Conservation (phyloP, 2,329 filamentous ascomycete species). For the Rutstroemia sp. region DNA sequence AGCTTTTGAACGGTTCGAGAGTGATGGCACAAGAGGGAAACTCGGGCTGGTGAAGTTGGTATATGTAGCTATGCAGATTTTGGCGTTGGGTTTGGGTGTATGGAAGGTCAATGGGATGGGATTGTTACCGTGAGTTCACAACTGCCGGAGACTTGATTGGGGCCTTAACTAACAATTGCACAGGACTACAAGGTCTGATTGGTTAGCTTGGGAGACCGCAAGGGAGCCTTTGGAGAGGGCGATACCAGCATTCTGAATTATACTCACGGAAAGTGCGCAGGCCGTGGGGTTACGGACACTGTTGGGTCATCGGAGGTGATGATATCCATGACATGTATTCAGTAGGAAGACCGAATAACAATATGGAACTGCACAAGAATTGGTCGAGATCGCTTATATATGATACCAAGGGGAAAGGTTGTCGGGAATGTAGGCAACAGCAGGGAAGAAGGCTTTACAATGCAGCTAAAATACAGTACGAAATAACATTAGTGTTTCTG, state of each 20-base stretch:
- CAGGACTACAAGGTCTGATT: constrained; percentile 91
- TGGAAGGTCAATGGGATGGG: constrained; percentile 99
- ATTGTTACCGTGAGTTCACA: constrained; percentile 68
- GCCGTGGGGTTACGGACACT: neutral
- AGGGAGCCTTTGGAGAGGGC: constrained; percentile 29
- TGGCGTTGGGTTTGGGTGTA: constrained; percentile 76
- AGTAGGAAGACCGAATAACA: no score
- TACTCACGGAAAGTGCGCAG: neutral
- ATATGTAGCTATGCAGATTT: constrained; percentile 79
- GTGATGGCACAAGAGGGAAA: constrained; percentile 64
- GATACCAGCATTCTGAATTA: constrained; percentile 29
- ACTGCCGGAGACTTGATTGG: constrained; percentile 3
- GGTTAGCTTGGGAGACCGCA: constrained; percentile 80
- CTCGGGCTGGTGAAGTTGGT: constrained; percentile 79
- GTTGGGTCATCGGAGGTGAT: neutral
- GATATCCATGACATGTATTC: no score
- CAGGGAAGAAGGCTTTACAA: no score
- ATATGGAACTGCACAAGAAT: no score
- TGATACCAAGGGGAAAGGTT: no score
- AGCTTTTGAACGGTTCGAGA: constrained; percentile 88
- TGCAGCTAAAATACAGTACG: no score
- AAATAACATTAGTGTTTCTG: no score
- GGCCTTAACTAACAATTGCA: constrained; percentile 22
- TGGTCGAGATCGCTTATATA: no score
- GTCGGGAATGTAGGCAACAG: no score